Base-by-base conservation (phyloP, 768 basidiomycete species). In the Asterophora lycoperdoides region DNA sequence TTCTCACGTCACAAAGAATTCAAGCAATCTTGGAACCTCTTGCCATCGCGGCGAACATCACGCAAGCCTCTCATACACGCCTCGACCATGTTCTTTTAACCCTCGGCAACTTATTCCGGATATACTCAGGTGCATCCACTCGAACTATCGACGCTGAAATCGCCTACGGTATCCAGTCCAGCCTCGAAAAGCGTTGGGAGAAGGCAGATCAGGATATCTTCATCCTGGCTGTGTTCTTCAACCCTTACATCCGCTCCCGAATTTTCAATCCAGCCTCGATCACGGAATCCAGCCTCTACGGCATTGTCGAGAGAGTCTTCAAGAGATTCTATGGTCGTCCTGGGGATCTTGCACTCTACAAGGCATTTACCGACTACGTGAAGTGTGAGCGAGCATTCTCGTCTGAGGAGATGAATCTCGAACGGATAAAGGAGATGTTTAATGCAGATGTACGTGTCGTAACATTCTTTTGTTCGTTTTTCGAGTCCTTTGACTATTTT, bases 201-300 rank as follows among this genome's bases (percentile, higher is more conserved):
- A 60, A 57, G 23, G 42, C 60, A 7, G 68, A 72, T 51, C 69
- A 70, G 43, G 67, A 68, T 23, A 41, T 63, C 1, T 67, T 68
- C 46, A 68, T 73, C 14, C 23, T 13, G 33, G 34, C 26, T 43
- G 20, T 38, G 2, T 23, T 46, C 20, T 38, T 46, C 35, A 46
- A 46, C 29, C 36, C 45, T 7, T 46, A 37, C 23, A 46, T 46
- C 23, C 36, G 35, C 3, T 15, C 32, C 8, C 36, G 23, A 14
- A 8, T 29, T 8, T 46, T 46, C 36, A 2, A 23, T 10, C 28
- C 34, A 4, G 35, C 17, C 2, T 23, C 19, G 11, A 15, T 46
- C 5, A 7, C 45, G 15, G 34, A 35, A 29, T n/a, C 36, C 2
- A 14, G 11, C 2, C 45, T 46, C 5, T 38, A 35, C 23, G 28